Evolutionary conservation across 2,329 filamentous ascomycete species (phyloP).

Genomic region (Coleophoma cylindrospora): DNA sequence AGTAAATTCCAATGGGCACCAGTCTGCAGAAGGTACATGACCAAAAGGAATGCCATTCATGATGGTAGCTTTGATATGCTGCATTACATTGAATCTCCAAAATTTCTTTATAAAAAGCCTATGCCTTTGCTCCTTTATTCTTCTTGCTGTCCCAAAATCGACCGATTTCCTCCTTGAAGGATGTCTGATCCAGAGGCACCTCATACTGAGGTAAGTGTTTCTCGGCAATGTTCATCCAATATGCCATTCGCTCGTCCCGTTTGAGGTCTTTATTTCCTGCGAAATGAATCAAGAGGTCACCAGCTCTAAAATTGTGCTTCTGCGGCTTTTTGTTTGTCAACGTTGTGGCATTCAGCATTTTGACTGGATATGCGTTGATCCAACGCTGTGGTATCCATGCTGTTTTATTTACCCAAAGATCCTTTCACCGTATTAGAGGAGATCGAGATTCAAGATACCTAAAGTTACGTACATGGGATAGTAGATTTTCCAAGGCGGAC

Average conservation of each 20-base stretch:
- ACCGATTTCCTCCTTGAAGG: neutral
- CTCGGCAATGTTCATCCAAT: neutral
- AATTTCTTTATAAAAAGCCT: no score
- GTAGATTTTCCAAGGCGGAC: conserved; percentile 19
- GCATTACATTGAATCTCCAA: no score
- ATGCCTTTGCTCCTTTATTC: no score
- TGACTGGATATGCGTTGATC: conserved; percentile 22
- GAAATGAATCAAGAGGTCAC: neutral
- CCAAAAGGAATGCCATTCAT: no score
- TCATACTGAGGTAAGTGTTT: neutral
- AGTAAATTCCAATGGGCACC: no score
- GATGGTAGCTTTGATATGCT: no score
- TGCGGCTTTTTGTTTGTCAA: no score
- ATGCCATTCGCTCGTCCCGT: neutral
- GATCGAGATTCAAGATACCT: neutral
- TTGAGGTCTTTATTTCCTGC: neutral
- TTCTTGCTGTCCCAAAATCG: neutral
- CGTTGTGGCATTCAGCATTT: neutral
- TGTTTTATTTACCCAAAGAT: conserved; percentile 10
- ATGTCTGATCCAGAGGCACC: neutral
- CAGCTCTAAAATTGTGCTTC: neutral
- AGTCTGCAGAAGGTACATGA: no score
- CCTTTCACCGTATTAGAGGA: conserved; percentile 9
- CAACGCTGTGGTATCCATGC: conserved; percentile 19
- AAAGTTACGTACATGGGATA: conserved; percentile 10